Evolutionary conservation across 495 filamentous ascomycete genomes (phyloP), one percentile per base, ranked within the genome.

Genomic region (Diplogelasinospora grovesii): DNA sequence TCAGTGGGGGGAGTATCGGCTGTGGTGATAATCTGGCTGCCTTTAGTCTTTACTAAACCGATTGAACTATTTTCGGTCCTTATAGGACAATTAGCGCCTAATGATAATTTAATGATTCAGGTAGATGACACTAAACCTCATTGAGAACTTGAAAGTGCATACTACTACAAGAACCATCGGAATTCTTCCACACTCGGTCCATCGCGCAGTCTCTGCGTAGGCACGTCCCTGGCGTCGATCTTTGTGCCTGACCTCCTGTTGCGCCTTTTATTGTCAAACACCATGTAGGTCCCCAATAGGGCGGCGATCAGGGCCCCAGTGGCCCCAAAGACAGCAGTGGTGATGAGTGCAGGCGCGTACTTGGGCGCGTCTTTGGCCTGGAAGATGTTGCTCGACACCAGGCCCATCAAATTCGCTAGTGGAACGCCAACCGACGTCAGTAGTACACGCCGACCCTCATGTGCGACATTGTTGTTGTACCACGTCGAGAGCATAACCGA

Each of bases 391-490:
- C 73, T 78, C 10, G 69, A 68, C 2, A 89, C 82, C 3, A 90
- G 57, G 11, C 85, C 85, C 84, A 88, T 88, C n/a, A 88, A 62
- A 33, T 89, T 89, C 2, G 84, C 84, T 6, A 86, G 56, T 0
- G 85, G 84, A 0, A 89, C 84, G 3, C 79, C 83, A 23, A 89
- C 69, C 38, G 79, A 82, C 0, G 83, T 88, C 15, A 88, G 60
- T 0, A 80, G 69, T 11, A 88, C 70, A 21, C 85, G 79, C 10
- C 77, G 73, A 29, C 81, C 79, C 57, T 89, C 85, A 46, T 88
- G 75, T 1, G 83, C 81, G n/a, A 83, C 71, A 43, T 89, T 89
- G 65, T 89, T 89, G 53, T 85, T 86, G 55, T 85, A 86, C 82
- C 78, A 82, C 14, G 71, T 74, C 8, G 69, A 73, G 11, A 77